Base-by-base conservation (phyloP, 352 stramenopile species). In the Phytopythium ostracodes region DNA sequence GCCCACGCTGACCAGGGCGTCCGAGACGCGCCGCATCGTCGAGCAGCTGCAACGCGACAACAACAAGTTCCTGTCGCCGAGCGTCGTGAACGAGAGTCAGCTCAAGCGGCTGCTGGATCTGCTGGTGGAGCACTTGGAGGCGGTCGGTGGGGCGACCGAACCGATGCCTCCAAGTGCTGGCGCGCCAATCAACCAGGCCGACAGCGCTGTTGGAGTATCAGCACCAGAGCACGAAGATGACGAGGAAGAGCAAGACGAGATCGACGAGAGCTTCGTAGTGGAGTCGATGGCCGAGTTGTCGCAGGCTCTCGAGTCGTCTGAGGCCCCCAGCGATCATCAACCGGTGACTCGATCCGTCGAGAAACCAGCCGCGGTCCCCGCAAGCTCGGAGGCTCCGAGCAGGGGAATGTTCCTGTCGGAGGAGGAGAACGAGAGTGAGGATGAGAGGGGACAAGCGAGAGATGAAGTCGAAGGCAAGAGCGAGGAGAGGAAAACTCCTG, bases 21-120 rank as follows among this genome's bases (percentile, higher is more conserved):
- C 81, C 14, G 77, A 88, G 62, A 65, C 76, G 9, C 33, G 70
- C 10, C 62, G 67, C 18, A 70, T 94, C 25, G 68, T 74, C 8
- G 66, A 66, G 12, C 73, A 88, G 58, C 64, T 94, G 36, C 81
- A 92, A 59, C 67, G 73, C n/a, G 79, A 89, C 42, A 86, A 93
- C 55, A 63, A 71, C 2, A 69, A 70, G 31, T 93, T 92, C 60
- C 66, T 92, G 24, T 68, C 72, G 1, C 77, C 86, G 0, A 67
- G 40, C 4, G 52, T 94, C 20, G 82, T 94, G 29, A 92, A 84
- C 59, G 72, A 91, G 56, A 50, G 70, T 40, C 86, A 94, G 59
- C 64, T 94, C 9, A 70, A 73, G 56, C 71, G 82, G 5, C 62
- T 94, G 11, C 60, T 94, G 24, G 73, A 89, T 57, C 72, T 68